Evolutionary conservation across 768 basidiomycete species (phyloP), one percentile per base, ranked within the genome.

Genomic region (Calocybe indica): DNA sequence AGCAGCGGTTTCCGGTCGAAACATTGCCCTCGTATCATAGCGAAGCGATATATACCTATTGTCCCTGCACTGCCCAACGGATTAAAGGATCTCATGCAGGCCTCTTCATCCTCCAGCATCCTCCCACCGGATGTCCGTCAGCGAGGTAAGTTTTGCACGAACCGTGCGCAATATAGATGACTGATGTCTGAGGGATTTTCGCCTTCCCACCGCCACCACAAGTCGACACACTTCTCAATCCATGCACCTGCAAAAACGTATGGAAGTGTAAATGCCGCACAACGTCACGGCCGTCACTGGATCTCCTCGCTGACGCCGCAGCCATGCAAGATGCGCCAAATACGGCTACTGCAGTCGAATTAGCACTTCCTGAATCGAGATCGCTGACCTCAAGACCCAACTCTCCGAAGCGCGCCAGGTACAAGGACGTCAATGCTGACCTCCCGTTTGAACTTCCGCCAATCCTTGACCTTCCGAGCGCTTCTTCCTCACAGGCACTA

Each of bases 61-160:
- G 70, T 73, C 3, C 87, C 87, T 9, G 75, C 86, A 1, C 62
- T 89, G 35, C 87, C 87, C 7, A 88, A 89, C 53, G 87, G 87
- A 33, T 68, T 89, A 29, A 76, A 74, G 48, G 85, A 86, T 62
- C 72, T 72, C 5, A 51, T 74, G 32, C 64, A 58, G 52, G 58
- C 60, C 42, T 62, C 54, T n/a, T 51, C 54, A 29, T 55, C 65
- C 31, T 47, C 53, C 11, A 52, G 53, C 34, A 47, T 60, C 15
- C 49, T 55, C 10, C 65, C 71, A 31, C 55, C 75, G 15, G 70
- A 78, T 58, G 60, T 69, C 37, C 70, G 77, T 42, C 79, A 78
- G 58, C 68, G 67, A 67, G 79, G 81, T 81, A 59, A 52, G 55
- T 13, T 4, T 39, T 33, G 32, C 28, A 39, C 8, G 52, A 47